phyloP scores from a whole-genome alignment of 2,329 filamentous ascomycete species.

The Cladophialophora exuberans region DNA sequence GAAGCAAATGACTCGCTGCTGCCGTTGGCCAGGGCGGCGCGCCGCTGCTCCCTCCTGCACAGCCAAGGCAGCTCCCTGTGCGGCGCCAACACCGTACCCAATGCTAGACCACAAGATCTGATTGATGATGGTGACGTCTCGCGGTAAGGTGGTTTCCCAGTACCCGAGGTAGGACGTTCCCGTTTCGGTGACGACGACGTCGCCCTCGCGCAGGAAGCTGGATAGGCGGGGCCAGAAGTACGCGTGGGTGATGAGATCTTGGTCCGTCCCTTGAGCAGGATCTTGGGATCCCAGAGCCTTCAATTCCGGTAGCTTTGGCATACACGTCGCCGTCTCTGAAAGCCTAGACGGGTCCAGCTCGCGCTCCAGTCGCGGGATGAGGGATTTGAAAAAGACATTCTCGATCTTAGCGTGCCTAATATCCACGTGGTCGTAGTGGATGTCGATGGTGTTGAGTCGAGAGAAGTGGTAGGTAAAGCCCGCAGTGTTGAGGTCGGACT shows the following conservation, averaged over 20 bases:
- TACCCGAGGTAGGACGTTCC: constrained; percentile 63
- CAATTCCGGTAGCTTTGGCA: not conserved
- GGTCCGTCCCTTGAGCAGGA: constrained; percentile 51
- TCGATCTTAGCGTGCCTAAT: constrained; percentile 52
- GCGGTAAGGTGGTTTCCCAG: constrained; percentile 55
- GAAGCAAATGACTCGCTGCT: constrained; percentile 49
- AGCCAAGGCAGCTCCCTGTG: constrained; percentile 60
- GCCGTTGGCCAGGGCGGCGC: not conserved
- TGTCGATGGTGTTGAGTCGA: constrained; percentile 65
- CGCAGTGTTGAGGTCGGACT: constrained; percentile 49
- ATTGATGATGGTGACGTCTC: constrained; percentile 51
- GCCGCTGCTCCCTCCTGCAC: constrained; percentile 44
- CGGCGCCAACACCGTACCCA: constrained; percentile 62
- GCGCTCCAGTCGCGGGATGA: not conserved
- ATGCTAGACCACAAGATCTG: constrained; percentile 63
- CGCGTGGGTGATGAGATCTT: constrained; percentile 52
- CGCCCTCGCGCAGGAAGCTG: constrained; percentile 55
- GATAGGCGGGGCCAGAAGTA: constrained; percentile 63
- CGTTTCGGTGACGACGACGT: constrained; percentile 63
- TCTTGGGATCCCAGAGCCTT: constrained; percentile 32
- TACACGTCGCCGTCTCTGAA: no score
- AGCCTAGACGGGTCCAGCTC: no score
- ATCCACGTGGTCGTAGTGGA: constrained; percentile 72
- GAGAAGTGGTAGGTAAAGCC: constrained; percentile 33
- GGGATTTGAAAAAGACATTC: not conserved